These are phyloP conservation scores for Eimeria falciformis DNA, from an alignment of 169 alveolate genomes.

Conservation along the genomic window DNA sequence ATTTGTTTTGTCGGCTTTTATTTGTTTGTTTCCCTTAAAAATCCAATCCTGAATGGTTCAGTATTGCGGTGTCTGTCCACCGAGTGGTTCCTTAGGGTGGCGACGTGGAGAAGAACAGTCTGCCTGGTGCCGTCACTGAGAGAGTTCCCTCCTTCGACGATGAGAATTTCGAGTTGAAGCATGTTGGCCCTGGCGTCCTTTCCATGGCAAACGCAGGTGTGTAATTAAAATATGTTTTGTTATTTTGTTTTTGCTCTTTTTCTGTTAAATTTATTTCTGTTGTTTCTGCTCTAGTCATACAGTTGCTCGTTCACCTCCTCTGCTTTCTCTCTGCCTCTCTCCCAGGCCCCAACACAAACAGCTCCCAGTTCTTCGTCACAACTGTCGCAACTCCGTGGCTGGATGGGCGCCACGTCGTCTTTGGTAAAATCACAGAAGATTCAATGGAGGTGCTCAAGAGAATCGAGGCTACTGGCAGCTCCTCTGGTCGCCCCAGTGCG, in stretches of 20 bases:
- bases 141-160: constrained; percentile 95
- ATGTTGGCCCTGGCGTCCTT: constrained; percentile 92
- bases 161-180: constrained; percentile 95
- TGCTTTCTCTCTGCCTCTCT: constrained; percentile 79
- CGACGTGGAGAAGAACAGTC: constrained; percentile 96
- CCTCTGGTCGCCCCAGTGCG: constrained; percentile 70
- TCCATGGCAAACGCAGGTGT: constrained; percentile 98
- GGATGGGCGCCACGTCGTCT: constrained; percentile 97
- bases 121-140: constrained; percentile 87
- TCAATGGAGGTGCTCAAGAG: constrained; percentile 95
- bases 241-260: background rate
- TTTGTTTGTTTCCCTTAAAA: background rate
- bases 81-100: constrained; percentile 88
- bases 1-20: background rate
- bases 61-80: background rate
- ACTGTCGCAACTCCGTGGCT: constrained; percentile 97
- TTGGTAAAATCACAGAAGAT: constrained; percentile 94
- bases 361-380: constrained; percentile 98
- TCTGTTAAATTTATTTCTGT: background rate
- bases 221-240: background rate
- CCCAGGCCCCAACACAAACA: constrained; percentile 98
- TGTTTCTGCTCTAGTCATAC: background rate
- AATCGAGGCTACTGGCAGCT: constrained; percentile 91
- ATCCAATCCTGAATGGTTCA: background rate
- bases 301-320: background rate